Percentiles rank a stretch among this genome's conserved stretches.
Conservation (phyloP, 2,329 filamentous ascomycete genomes). For the Alternaria sp. region DNA sequence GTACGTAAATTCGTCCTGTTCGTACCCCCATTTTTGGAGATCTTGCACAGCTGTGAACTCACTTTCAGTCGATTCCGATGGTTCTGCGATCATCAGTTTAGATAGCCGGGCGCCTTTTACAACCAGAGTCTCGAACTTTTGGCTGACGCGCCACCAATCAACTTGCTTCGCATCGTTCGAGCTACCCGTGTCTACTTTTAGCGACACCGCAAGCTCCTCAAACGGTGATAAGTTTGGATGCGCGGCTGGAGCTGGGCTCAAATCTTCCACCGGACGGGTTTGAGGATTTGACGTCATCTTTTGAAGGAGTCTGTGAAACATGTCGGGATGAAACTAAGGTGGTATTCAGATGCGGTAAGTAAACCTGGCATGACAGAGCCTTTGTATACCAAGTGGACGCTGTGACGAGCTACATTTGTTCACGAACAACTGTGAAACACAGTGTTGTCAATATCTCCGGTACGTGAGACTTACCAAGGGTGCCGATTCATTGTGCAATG, state of each 20-base stretch:
- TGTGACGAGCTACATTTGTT: not conserved
- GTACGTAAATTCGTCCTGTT: not conserved
- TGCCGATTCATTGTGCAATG: no score
- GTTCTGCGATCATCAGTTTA: not conserved
- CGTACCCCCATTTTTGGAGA: not conserved
- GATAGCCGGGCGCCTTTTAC: not conserved
- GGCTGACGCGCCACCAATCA: not conserved
- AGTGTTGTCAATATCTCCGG: not conserved
- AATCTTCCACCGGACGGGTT: not conserved
- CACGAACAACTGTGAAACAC: not conserved
- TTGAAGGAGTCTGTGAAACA: not conserved
- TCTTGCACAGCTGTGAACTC: not conserved
- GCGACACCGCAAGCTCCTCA: not conserved
- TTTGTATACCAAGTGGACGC: not conserved
- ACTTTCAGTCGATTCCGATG: not conserved
- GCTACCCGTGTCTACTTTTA: not conserved
- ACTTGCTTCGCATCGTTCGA: not conserved
- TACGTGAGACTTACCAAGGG: not conserved
- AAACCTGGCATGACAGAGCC: rapidly evolving
- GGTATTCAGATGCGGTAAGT: rapidly evolving
- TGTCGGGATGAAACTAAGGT: not conserved
- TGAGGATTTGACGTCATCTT: not conserved
- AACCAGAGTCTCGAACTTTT: not conserved
- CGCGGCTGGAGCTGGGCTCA: not conserved
- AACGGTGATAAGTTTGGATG: not conserved